Conservation (phyloP, 306 rosid species). For the Ormosia semicastrata region DNA sequence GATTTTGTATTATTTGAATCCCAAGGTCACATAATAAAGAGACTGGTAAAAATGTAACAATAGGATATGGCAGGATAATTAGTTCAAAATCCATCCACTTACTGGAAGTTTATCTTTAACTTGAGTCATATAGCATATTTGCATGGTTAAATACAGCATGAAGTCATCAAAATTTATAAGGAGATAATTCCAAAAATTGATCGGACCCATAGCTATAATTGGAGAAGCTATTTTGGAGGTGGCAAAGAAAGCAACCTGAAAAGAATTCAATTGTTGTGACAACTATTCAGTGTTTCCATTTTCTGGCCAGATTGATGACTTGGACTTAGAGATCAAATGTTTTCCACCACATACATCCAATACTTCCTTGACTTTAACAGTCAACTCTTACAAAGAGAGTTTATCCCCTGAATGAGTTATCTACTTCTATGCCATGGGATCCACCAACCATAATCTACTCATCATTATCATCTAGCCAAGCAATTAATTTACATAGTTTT, state of each 20-base stretch:
- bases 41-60: not conserved
- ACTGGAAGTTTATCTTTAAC: not conserved
- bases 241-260: not conserved
- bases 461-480: not conserved
- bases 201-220: not conserved
- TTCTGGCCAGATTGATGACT: not conserved
- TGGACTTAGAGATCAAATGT: not conserved
- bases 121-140: not conserved
- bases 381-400: not conserved
- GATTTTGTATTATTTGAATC: not conserved
- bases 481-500: not conserved
- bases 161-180: not conserved
- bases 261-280: not conserved
- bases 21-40: not conserved
- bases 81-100: not conserved
- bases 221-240: not conserved
- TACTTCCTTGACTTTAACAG: not conserved
- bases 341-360: not conserved
- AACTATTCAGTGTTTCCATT: not conserved
- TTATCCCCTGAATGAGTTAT: not conserved
- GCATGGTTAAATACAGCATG: not conserved
- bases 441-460: not conserved
- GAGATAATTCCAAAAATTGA: not conserved
- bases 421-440: not conserved
- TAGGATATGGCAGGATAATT: not conserved